phyloP scores from a whole-genome alignment of 2,329 filamentous ascomycete species.

The Pseudogymnoascus sp. region DNA sequence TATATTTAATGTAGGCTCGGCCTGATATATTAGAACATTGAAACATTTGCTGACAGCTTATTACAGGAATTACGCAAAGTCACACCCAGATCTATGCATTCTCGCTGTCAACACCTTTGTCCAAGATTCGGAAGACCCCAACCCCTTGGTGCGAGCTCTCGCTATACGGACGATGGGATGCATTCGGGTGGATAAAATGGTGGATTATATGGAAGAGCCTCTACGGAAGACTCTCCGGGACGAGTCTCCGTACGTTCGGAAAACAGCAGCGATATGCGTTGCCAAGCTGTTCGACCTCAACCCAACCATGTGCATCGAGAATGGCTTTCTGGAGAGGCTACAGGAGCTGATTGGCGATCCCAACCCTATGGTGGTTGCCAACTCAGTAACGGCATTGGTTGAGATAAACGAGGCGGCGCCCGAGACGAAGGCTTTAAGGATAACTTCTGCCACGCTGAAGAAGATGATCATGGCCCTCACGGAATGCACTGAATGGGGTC shows the following conservation, averaged over 20 bases:
- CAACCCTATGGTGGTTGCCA: slow-evolving; percentile 98
- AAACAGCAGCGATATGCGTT: slow-evolving; percentile 95
- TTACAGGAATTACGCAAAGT: slow-evolving; percentile 94
- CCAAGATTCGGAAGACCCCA: slow-evolving; percentile 97
- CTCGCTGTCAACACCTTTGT: slow-evolving; percentile 98
- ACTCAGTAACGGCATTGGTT: slow-evolving; percentile 85
- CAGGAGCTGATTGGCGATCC: slow-evolving; percentile 96
- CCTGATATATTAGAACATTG: neutral
- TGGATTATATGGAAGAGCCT: slow-evolving; percentile 99
- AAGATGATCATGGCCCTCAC: slow-evolving; percentile 95
- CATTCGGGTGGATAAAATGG: slow-evolving; percentile 97
- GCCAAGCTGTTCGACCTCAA: slow-evolving; percentile 97
- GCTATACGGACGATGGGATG: slow-evolving; percentile 98
- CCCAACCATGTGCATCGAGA: slow-evolving; percentile 85
- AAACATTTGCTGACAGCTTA: slow-evolving; percentile 12
- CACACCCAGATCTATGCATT: slow-evolving; percentile 96
- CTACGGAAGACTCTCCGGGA: slow-evolving; percentile 91
- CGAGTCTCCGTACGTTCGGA: slow-evolving; percentile 96
- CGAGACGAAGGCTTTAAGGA: slow-evolving; percentile 77
- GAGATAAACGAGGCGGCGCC: slow-evolving; percentile 88
- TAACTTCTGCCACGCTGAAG: slow-evolving; percentile 77
- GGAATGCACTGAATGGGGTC: slow-evolving; percentile 97
- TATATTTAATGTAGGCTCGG: slow-evolving; percentile 78
- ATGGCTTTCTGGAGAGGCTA: slow-evolving; percentile 86
- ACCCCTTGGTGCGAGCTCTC: slow-evolving; percentile 86